These are phyloP conservation scores for Elongisporangium undulatum DNA, from an alignment of 352 stramenopile species.

Conservation along the genomic window DNA sequence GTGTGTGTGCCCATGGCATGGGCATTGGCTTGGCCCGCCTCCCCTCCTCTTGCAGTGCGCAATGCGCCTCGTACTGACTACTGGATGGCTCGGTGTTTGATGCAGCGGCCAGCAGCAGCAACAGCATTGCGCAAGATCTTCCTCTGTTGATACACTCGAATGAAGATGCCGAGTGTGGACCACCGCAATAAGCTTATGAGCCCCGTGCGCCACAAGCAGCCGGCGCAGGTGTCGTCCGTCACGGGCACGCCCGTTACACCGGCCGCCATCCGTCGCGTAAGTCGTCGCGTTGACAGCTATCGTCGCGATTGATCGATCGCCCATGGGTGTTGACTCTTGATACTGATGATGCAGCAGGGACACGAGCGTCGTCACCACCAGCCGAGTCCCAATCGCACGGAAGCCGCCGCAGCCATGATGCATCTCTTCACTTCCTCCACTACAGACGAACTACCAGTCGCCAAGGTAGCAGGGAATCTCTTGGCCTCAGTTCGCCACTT, in stretches of 20 bases:
- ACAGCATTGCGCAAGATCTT: background rate
- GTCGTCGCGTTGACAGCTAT: background rate
- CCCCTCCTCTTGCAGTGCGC: background rate
- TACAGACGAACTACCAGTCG: background rate
- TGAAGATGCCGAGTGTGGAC: conserved; percentile 14
- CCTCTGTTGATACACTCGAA: background rate
- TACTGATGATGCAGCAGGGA: conserved; percentile 2
- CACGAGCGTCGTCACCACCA: conserved; percentile 41
- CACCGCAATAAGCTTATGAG: conserved; percentile 34
- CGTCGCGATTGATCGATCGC: background rate
- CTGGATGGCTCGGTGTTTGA: conserved; percentile 1
- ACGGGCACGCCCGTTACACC: conserved; percentile 19
- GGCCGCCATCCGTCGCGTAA: conserved; percentile 6
- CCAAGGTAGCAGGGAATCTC: conserved; percentile 7
- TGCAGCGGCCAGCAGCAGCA: background rate
- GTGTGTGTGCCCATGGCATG: conserved; percentile 3
- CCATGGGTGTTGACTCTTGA: background rate
- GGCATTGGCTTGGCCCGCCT: conserved; percentile 7
- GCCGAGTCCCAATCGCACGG: conserved; percentile 72
- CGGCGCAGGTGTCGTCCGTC: background rate
- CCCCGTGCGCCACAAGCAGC: conserved; percentile 20
- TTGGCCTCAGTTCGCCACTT: background rate
- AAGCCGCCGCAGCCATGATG: conserved; percentile 79
- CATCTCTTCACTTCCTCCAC: conserved; percentile 51
- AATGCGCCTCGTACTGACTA: background rate